Percentiles rank a stretch among this genome's conserved stretches.
These are phyloP conservation scores for Psilocybe cubensis DNA, from an alignment of 768 basidiomycete genomes.

Conservation along the genomic window DNA sequence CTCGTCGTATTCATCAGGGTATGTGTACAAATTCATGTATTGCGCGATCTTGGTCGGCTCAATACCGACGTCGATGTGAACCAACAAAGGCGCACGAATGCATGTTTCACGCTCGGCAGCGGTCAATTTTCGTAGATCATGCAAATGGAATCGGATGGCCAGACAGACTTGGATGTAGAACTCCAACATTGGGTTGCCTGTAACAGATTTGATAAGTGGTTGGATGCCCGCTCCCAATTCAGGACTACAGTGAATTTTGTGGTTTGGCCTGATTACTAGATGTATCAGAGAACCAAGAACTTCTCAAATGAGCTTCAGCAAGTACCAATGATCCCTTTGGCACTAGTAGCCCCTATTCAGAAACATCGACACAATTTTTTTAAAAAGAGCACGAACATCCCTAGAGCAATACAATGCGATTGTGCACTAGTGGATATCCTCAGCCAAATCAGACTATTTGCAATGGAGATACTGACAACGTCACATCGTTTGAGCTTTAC, in stretches of 20 bases:
- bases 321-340: conserved; percentile 19
- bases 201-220: conserved; percentile 17
- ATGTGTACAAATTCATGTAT: conserved; percentile 23
- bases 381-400: conserved; percentile 2
- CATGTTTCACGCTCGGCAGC: conserved; percentile 5
- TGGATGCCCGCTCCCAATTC: conserved; percentile 17
- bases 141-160: conserved; percentile 13
- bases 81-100: conserved; percentile 12
- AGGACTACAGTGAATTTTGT: conserved; percentile 15
- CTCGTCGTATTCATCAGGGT: conserved; percentile 15
- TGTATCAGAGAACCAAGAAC: no score
- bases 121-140: background rate
- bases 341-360: conserved; percentile 8
- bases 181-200: conserved; percentile 20
- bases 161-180: conserved; percentile 21
- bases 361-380: background rate
- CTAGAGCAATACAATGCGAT: conserved; percentile 17
- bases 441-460: background rate
- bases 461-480: conserved; percentile 1
- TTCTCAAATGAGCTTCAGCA: background rate
- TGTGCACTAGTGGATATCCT: conserved; percentile 9
- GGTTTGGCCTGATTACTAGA: conserved; percentile 11
- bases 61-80: conserved; percentile 23
- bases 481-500: conserved; percentile 15
- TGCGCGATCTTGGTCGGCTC: conserved; percentile 22